Conservation (phyloP, 1,284 basidiomycete species). For the Ceratorhiza oryzae-sativae region DNA sequence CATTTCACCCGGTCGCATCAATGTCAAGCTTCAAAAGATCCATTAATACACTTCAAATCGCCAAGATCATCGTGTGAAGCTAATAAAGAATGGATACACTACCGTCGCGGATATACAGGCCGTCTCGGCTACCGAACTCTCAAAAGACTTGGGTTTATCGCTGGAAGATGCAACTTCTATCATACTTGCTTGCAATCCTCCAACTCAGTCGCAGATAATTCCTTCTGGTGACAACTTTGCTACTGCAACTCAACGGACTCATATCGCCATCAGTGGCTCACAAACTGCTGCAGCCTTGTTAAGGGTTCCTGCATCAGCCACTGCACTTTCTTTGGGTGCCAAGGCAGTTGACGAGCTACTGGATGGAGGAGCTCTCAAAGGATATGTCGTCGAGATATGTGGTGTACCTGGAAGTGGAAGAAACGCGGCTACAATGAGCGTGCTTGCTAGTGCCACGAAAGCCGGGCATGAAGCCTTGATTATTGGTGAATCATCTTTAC, state of each 20-base stretch:
- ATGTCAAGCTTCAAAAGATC: conserved; percentile 22
- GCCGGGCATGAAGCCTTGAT: conserved; percentile 15
- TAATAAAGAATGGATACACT: conserved; percentile 32
- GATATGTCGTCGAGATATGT: conserved; percentile 23
- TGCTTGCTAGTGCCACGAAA: conserved; percentile 22
- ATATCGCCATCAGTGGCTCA: conserved; percentile 30
- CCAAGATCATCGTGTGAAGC: conserved; percentile 5
- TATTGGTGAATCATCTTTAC: conserved; percentile 8
- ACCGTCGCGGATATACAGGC: conserved; percentile 33
- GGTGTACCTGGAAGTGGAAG: conserved; percentile 33
- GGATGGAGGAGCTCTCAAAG: conserved; percentile 29
- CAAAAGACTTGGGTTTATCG: conserved; percentile 25
- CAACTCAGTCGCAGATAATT: background rate
- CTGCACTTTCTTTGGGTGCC: conserved; percentile 23
- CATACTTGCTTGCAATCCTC: conserved; percentile 11
- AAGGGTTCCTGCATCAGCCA: conserved; percentile 29
- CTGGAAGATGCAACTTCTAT: conserved; percentile 28
- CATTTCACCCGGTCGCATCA: background rate
- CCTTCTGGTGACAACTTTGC: background rate
- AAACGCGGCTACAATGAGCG: conserved; percentile 11
- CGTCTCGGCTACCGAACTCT: conserved; percentile 25
- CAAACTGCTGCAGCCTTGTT: conserved; percentile 34
- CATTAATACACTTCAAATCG: conserved; percentile 18
- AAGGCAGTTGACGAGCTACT: conserved; percentile 32
- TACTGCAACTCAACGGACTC: conserved; percentile 21